phyloP scores from a whole-genome alignment of 2,329 filamentous ascomycete species.

The Neopestalotiopsis sp. region DNA sequence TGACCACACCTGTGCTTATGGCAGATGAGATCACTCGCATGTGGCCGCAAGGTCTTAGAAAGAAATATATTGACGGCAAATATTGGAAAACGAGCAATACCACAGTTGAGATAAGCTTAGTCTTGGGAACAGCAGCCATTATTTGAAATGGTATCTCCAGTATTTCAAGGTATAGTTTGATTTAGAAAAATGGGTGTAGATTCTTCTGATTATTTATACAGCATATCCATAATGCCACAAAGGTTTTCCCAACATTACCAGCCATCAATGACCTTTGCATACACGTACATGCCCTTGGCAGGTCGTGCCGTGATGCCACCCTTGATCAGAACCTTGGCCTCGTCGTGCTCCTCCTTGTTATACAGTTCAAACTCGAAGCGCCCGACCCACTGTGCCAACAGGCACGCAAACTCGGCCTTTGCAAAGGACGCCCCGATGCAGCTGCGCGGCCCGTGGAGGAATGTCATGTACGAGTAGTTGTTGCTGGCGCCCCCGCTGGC shows the following conservation, averaged over 20 bases:
- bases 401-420: conserved; percentile 81
- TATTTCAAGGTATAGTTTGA: no score
- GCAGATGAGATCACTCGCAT: not conserved
- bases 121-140: not conserved
- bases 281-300: conserved; percentile 72
- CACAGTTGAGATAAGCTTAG: not conserved
- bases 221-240: not conserved
- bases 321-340: conserved; percentile 70
- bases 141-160: no score
- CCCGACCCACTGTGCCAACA: conserved; percentile 79
- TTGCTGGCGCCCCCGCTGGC: conserved; percentile 74
- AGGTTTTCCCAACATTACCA: conserved; percentile 53
- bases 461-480: conserved; percentile 81
- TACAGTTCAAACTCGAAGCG: conserved; percentile 68
- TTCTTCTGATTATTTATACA: not conserved
- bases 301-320: conserved; percentile 75
- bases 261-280: conserved; percentile 67
- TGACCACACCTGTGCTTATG: not conserved
- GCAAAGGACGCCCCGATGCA: conserved; percentile 87
- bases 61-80: not conserved
- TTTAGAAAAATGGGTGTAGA: no score
- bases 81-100: not conserved
- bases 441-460: conserved; percentile 83
- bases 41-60: not conserved
- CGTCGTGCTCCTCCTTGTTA: conserved; percentile 66